Evolutionary conservation across 805 yeast species (phyloP).

Genomic region (Metschnikowia dekortorum): DNA sequence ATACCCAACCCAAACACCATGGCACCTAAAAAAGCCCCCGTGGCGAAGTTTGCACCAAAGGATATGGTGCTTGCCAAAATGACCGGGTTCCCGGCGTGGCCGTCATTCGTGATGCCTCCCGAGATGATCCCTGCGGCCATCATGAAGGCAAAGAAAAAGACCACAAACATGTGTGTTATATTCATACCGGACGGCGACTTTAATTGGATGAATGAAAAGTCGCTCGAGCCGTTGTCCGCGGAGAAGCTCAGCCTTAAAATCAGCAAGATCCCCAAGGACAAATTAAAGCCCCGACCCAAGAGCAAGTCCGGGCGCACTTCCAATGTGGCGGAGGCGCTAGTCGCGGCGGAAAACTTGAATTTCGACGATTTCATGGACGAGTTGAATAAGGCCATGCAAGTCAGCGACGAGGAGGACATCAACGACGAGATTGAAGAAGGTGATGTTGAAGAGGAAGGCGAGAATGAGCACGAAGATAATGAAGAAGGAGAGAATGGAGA

Average conservation of each 20-base stretch:
- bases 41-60: slow-evolving; percentile 24
- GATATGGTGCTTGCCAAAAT: slow-evolving; percentile 43
- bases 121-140: slow-evolving; percentile 34
- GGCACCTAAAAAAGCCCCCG: slow-evolving; percentile 30
- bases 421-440: slow-evolving; percentile 8
- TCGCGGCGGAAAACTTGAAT: slow-evolving; percentile 33
- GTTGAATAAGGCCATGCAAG: slow-evolving; percentile 17
- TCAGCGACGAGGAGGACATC: slow-evolving; percentile 4
- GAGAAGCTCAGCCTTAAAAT: slow-evolving; percentile 28
- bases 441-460: slow-evolving; percentile 9
- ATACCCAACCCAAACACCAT: slow-evolving; percentile 11
- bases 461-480: slow-evolving; percentile 11
- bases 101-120: slow-evolving; percentile 43
- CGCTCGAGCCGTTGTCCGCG: slow-evolving; percentile 27
- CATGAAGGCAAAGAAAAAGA: slow-evolving; percentile 31
- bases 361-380: slow-evolving; percentile 35
- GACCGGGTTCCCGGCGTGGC: slow-evolving; percentile 47
- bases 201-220: slow-evolving; percentile 41
- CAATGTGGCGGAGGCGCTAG: slow-evolving; percentile 34
- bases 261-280: slow-evolving; percentile 26
- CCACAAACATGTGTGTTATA: slow-evolving; percentile 37
- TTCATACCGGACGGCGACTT: slow-evolving; percentile 45
- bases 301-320: slow-evolving; percentile 25
- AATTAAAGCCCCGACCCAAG: slow-evolving; percentile 17
- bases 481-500: slow-evolving; percentile 5